Conservation (phyloP, 192 early-diverging fungal species). For the Rhizophagus clarus region DNA sequence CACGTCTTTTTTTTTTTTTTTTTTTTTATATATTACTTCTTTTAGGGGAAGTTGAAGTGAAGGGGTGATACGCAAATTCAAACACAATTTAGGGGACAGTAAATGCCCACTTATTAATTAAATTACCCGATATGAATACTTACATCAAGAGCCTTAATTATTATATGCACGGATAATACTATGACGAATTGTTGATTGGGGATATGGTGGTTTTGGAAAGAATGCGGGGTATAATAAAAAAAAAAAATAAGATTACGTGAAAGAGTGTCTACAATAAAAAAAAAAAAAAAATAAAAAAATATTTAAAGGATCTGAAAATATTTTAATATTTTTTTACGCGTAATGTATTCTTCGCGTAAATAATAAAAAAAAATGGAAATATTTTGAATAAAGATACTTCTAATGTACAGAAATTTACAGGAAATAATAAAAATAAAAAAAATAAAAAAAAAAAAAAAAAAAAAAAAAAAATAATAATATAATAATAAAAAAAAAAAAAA, state of each 20-base stretch:
- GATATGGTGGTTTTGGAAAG: conserved; percentile 6
- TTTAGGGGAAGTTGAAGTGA: background rate
- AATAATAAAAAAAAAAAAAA: background rate
- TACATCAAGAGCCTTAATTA: background rate
- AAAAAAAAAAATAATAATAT: background rate
- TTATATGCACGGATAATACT: background rate
- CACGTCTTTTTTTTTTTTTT: conserved; percentile 12
- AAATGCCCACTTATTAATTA: background rate
- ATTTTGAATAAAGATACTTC: background rate
- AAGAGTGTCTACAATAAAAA: background rate
- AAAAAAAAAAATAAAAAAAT: background rate
- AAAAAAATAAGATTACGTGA: background rate
- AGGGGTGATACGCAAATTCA: conserved; percentile 8
- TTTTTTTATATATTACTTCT: background rate
- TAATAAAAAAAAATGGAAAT: background rate
- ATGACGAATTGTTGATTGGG: background rate
- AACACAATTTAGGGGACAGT: conserved; percentile 7
- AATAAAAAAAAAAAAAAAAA: background rate
- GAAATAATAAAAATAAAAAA: background rate
- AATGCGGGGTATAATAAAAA: conserved; percentile 10
- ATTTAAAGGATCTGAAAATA: background rate
- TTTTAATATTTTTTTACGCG: too few species aligned
- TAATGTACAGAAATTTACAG: background rate
- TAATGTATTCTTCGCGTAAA: background rate
- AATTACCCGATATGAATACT: conserved; percentile 20